Conservation (phyloP, 805 yeast genomes). For the Candida glaebosa region DNA sequence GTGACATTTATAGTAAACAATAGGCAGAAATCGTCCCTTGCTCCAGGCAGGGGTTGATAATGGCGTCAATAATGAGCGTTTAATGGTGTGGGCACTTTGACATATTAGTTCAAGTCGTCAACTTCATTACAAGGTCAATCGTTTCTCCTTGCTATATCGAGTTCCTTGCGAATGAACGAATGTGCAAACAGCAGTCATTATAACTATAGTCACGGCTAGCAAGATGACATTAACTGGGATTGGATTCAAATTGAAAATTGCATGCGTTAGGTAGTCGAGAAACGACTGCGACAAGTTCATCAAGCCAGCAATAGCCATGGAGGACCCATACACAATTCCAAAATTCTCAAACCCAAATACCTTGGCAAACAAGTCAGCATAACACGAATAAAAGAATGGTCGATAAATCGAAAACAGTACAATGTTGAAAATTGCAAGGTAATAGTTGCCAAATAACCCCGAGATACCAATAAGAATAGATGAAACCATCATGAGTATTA, state of each 20-base stretch:
- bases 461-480: constrained; percentile 46
- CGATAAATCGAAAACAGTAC: constrained; percentile 49
- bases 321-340: constrained; percentile 57
- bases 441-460: constrained; percentile 43
- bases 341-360: constrained; percentile 61
- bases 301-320: constrained; percentile 51
- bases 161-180: constrained; percentile 29
- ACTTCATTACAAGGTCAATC: background rate
- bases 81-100: no score
- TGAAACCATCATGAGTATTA: constrained; percentile 35
- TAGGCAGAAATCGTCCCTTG: no score
- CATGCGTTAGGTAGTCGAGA: constrained; percentile 49
- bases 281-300: constrained; percentile 46
- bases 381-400: constrained; percentile 57
- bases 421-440: constrained; percentile 43
- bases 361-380: constrained; percentile 58
- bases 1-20: no score
- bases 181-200: constrained; percentile 40
- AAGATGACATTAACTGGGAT: constrained; percentile 45
- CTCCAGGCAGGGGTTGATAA: no score
- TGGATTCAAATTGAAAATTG: constrained; percentile 52
- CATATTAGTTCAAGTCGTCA: no score
- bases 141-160: constrained; percentile 6
- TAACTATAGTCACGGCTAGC: constrained; percentile 35
- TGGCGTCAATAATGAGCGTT: no score